Evolutionary conservation across 495 filamentous ascomycete genomes (phyloP), one percentile per base, ranked within the genome.

Genomic region (Melanomma pulvis-pyrius): DNA sequence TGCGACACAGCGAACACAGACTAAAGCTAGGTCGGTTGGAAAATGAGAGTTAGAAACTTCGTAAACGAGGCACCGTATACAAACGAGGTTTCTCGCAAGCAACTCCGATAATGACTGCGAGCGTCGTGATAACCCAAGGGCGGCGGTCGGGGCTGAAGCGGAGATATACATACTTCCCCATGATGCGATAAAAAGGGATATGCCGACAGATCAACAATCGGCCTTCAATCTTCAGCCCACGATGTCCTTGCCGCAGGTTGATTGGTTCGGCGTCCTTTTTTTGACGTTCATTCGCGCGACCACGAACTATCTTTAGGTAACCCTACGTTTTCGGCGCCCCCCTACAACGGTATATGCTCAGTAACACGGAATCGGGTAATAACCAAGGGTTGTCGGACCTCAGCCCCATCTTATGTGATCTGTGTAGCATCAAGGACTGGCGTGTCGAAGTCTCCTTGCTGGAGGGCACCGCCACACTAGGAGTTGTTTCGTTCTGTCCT

Each of bases 201-300:
- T 54, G 7, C 25, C 25, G 28, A 30, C n/a, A n/a, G n/a, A 49
- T 6, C 17, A 6, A 21, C n/a, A 44, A 44, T 3, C 39, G 39
- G 39, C n/a, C 17, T 44, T 12, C 25, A 30, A 7, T 13, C 12
- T 19, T 34, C 24, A 7, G 51, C 24, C 51, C 51, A 54, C 51
- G 51, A 32, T 54, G 51, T 54, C 51, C 21, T 17, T 19, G 6
- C 1, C 8, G 2, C 5, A n/a, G 15, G 15, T 2, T 34, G 51
- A 54, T 54, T 54, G 51, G 51, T 29, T 29, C 25, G 26, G 39
- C n/a, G 13, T 44, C 8, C 39, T 44, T 44, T 44, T n/a, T 44
- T 36, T 3, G 39, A 44, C 8, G 8, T 44, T 44, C 17, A 44
- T 15, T 44, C 13, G 13, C n/a, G 39, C 39, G 39, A 44, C 39